Conservation (phyloP, 148 eudicot genomes). For the Fagopyrum esculentum region DNA sequence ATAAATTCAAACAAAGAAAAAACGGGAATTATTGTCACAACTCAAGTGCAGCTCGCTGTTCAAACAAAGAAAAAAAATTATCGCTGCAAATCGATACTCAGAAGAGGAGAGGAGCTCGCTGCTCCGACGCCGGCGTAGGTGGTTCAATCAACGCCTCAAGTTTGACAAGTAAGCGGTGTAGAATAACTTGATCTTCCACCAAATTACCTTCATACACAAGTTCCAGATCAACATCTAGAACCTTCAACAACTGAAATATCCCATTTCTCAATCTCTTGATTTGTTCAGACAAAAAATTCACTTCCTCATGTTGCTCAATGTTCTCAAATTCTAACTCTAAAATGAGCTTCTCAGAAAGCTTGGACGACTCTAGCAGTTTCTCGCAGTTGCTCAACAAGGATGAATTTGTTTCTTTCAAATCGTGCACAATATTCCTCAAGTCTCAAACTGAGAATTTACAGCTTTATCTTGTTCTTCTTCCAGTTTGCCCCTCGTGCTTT, state of each 20-base stretch:
- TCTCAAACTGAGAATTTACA: constrained; percentile 59
- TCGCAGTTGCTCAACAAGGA: constrained; percentile 51
- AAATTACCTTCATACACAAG: constrained; percentile 27
- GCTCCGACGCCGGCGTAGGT: too few relatives aligned
- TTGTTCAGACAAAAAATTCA: constrained; percentile 49
- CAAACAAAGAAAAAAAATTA: too few relatives aligned
- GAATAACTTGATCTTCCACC: constrained; percentile 36
- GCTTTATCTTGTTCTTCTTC: constrained; percentile 60
- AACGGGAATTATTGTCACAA: too few relatives aligned
- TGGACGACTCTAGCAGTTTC: constrained; percentile 56
- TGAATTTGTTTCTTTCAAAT: constrained; percentile 42
- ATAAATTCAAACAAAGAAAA: too few relatives aligned
- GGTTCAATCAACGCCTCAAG: too few relatives aligned
- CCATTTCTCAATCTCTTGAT: constrained; percentile 42
- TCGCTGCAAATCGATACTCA: too few relatives aligned
- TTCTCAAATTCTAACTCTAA: constrained; percentile 47
- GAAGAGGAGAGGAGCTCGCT: too few relatives aligned
- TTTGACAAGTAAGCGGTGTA: constrained; percentile 39
- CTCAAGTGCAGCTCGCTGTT: too few relatives aligned
- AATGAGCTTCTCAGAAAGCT: constrained; percentile 52
- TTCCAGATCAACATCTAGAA: constrained; percentile 37
- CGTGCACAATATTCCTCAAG: constrained; percentile 48
- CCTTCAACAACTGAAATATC: constrained; percentile 45
- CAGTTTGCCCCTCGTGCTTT: constrained; percentile 39
- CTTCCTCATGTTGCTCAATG: constrained; percentile 43